A percentile compares a stretch with the other conserved stretches of the same genome.
Evolutionary conservation across 306 rosid species (phyloP).

Genomic region (Citrullus amarus): DNA sequence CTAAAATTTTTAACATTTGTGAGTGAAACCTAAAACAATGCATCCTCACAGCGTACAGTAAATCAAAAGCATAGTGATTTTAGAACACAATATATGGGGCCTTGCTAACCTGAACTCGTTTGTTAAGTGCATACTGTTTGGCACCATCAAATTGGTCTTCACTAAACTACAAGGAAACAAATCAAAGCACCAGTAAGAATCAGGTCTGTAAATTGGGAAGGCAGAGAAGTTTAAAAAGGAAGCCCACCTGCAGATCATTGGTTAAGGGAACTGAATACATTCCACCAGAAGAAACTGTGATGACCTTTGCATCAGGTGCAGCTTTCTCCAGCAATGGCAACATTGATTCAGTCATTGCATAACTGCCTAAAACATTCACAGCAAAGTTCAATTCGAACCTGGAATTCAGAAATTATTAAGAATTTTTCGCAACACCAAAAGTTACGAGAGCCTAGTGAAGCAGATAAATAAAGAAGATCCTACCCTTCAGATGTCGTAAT

Average conservation of each 20-base stretch:
- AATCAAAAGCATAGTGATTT: not conserved
- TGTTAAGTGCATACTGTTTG: constrained; percentile 73
- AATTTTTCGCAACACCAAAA: not conserved
- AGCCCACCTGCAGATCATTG: constrained; percentile 59
- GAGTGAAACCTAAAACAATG: not conserved
- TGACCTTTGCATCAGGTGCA: constrained; percentile 84
- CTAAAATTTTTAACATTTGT: not conserved
- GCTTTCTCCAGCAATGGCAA: constrained; percentile 71
- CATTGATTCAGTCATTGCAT: constrained; percentile 58
- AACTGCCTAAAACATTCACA: constrained; percentile 73
- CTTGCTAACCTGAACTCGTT: constrained; percentile 69
- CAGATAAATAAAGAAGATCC: constrained; percentile 1
- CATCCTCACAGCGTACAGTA: not conserved
- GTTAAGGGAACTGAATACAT: constrained; percentile 78
- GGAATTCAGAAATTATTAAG: constrained; percentile 9
- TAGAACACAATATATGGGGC: not conserved
- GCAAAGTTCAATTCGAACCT: constrained; percentile 82
- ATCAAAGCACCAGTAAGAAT: not conserved
- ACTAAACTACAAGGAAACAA: constrained; percentile 36
- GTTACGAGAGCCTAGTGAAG: not conserved
- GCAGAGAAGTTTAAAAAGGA: not conserved
- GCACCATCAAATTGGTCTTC: constrained; percentile 49
- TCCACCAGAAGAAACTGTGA: constrained; percentile 95
- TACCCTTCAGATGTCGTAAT: constrained; percentile 83
- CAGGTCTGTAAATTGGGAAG: not conserved